phyloP scores from a whole-genome alignment of 257 asterid species.

The Paulownia fortunei region DNA sequence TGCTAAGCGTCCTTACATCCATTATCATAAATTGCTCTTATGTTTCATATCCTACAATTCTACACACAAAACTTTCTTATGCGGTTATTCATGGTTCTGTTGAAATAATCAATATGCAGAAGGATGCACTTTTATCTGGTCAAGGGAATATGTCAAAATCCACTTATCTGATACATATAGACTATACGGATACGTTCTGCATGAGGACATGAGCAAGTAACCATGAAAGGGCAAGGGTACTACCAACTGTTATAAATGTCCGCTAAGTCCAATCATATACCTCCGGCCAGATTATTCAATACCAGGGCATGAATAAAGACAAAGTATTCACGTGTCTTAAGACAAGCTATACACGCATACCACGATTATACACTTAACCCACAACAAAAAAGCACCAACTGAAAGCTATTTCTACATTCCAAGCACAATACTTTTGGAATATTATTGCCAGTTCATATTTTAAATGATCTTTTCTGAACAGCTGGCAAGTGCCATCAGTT shows the following conservation, averaged over 20 bases:
- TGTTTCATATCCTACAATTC: too few relatives aligned
- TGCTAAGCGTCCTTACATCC: not conserved
- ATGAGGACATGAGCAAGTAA: not conserved
- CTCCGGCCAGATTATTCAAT: constrained; percentile 18
- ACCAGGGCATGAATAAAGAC: not conserved
- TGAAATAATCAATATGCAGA: not conserved
- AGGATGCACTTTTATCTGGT: not conserved
- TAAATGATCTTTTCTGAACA: not conserved
- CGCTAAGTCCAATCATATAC: not conserved
- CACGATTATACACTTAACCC: not conserved
- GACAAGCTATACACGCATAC: not conserved
- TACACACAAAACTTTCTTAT: not conserved
- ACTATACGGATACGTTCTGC: not conserved
- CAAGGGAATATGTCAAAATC: not conserved
- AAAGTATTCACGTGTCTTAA: not conserved
- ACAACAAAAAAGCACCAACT: not conserved
- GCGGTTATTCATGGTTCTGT: not conserved
- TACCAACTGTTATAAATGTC: not conserved
- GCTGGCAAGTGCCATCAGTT: not conserved
- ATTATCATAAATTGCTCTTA: too few relatives aligned
- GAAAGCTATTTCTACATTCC: not conserved
- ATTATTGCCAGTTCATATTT: not conserved
- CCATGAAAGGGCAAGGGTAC: not conserved
- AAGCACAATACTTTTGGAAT: not conserved
- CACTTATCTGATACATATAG: not conserved